Percentiles rank a stretch among this genome's conserved stretches.
phyloP scores from a whole-genome alignment of 441 rosid genomes.

The Corymbia citriodora region DNA sequence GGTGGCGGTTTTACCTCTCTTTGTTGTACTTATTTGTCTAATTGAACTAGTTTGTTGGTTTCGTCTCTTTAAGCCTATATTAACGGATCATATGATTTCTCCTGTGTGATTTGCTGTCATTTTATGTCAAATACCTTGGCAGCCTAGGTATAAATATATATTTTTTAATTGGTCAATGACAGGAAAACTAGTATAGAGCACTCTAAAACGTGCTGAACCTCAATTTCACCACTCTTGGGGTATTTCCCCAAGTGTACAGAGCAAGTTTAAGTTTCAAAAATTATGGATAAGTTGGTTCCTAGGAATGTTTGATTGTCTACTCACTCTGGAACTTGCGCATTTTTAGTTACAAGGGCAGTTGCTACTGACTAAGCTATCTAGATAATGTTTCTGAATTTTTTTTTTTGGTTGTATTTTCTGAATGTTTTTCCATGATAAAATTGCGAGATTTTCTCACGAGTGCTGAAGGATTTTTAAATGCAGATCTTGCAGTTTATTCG shows the following conservation, averaged over 20 bases:
- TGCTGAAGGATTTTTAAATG: neutral
- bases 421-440: neutral
- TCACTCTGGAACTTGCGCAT: neutral
- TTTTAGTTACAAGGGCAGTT: neutral
- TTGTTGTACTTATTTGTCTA: neutral
- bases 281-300: neutral
- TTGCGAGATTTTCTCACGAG: neutral
- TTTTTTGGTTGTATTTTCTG: neutral
- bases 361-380: neutral
- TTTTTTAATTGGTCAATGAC: neutral
- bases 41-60: neutral
- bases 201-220: neutral
- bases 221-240: neutral
- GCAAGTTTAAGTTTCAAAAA: neutral
- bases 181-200: neutral
- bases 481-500: conserved; percentile 88
- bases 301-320: neutral
- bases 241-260: neutral
- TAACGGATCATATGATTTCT: neutral
- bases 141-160: neutral
- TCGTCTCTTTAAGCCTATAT: neutral
- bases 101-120: neutral
- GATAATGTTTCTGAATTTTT: neutral
- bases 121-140: neutral
- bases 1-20: neutral